phyloP scores from a whole-genome alignment of 75 land plant genomes.

The Ceratopteris richardii region DNA sequence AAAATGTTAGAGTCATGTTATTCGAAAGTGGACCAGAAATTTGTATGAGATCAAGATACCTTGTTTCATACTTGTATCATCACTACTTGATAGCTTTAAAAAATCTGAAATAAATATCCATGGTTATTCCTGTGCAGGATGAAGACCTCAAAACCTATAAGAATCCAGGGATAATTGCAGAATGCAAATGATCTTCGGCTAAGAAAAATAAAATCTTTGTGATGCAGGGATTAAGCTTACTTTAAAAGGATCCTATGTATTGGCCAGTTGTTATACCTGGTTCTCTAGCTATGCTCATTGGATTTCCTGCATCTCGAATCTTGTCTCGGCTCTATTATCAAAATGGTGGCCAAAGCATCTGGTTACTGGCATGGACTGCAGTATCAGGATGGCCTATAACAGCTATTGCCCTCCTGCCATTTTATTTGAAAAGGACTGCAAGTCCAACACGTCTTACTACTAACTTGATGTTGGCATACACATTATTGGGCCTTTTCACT shows the following conservation, averaged over 20 bases:
- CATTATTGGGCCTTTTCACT: slow-evolving; percentile 56
- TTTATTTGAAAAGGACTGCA: slow-evolving; percentile 23
- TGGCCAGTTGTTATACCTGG: slow-evolving; percentile 57
- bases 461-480: slow-evolving; percentile 25
- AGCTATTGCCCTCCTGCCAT: slow-evolving; percentile 37
- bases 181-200: too few species aligned
- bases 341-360: slow-evolving; percentile 62
- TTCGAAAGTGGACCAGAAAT: too few species aligned
- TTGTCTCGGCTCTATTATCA: slow-evolving; percentile 62
- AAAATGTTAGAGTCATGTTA: too few species aligned
- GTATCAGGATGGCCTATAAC: slow-evolving; percentile 82
- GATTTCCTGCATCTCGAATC: slow-evolving; percentile 69
- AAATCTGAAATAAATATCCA: too few species aligned
- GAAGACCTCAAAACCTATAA: too few species aligned
- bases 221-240: too few species aligned
- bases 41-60: too few species aligned
- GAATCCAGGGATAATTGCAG: too few species aligned
- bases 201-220: too few species aligned
- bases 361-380: slow-evolving; percentile 81
- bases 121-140: too few species aligned
- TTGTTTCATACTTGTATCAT: too few species aligned
- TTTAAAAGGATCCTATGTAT: slow-evolving; percentile 32
- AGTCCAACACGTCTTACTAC: slow-evolving; percentile 36
- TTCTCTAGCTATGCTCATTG: slow-evolving; percentile 49
- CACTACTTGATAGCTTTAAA: too few species aligned